Conservation (phyloP, 1,284 basidiomycete genomes). For the Papiliotrema fonsecae region DNA sequence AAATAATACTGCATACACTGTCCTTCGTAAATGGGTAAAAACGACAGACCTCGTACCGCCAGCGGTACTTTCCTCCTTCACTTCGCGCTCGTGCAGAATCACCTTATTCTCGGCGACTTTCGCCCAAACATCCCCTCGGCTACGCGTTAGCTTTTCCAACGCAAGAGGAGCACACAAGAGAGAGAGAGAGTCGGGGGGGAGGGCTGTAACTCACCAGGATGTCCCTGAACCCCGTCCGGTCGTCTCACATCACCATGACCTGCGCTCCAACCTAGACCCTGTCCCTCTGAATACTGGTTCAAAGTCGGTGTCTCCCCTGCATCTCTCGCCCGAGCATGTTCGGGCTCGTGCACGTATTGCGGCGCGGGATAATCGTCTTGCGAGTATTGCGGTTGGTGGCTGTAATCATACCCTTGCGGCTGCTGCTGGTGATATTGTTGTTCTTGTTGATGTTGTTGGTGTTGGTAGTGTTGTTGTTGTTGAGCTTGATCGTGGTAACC, state of each 20-base stretch:
- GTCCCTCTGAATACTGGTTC: slow-evolving; percentile 17
- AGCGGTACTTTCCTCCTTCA: too few relatives aligned
- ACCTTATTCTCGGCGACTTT: slow-evolving; percentile 17
- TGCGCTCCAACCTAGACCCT: slow-evolving; percentile 13
- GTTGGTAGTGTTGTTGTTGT: slow-evolving; percentile 3
- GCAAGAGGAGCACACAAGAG: too few relatives aligned
- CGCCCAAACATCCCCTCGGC: slow-evolving; percentile 33
- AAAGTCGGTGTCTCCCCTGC: slow-evolving; percentile 21
- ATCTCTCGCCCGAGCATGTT: slow-evolving; percentile 17
- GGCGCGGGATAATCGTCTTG: slow-evolving; percentile 9
- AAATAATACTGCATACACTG: too few relatives aligned
- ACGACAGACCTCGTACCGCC: too few relatives aligned
- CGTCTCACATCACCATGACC: slow-evolving; percentile 15
- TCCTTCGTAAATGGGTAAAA: too few relatives aligned
- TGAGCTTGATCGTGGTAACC: slow-evolving; percentile 11
- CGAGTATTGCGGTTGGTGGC: slow-evolving; percentile 6
- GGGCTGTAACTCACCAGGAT: slow-evolving; percentile 24
- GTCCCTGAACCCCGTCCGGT: slow-evolving; percentile 25
- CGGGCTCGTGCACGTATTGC: slow-evolving; percentile 20
- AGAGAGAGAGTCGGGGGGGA: too few relatives aligned
- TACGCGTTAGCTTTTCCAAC: slow-evolving; percentile 2
- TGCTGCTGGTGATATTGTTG: slow-evolving; percentile 3
- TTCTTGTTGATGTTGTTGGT: slow-evolving; percentile 1
- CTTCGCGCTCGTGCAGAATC: too few relatives aligned
- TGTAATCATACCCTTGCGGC: background rate